Evolutionary conservation across 1,139 yeast species (phyloP).

Genomic region (Meyerozyma carpophila): DNA sequence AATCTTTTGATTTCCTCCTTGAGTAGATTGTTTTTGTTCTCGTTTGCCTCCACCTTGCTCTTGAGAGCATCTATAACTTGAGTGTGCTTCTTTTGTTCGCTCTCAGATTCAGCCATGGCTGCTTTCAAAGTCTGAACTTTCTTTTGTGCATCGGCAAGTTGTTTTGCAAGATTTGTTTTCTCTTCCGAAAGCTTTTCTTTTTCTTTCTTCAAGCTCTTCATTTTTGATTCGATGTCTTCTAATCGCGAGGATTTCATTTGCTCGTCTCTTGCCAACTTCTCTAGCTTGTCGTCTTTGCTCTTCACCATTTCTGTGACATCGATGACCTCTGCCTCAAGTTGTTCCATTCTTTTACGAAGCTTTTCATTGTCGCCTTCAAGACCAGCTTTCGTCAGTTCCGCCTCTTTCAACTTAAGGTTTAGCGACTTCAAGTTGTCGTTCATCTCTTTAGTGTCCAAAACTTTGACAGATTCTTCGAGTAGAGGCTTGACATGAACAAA

Average conservation of each 20-base stretch:
- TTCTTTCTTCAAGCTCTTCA: slow-evolving; percentile 11
- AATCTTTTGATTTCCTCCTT: slow-evolving; percentile 3
- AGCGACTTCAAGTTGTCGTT: slow-evolving; percentile 43
- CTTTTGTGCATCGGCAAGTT: slow-evolving; percentile 4
- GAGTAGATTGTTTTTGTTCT: slow-evolving; percentile 1
- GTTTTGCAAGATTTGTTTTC: slow-evolving; percentile 8
- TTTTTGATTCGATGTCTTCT: slow-evolving; percentile 10
- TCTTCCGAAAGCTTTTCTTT: slow-evolving; percentile 15
- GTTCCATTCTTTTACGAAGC: slow-evolving; percentile 39
- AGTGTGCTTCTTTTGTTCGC: background rate
- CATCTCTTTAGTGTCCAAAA: slow-evolving; percentile 49
- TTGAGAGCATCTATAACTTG: background rate
- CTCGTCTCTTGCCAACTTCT: slow-evolving; percentile 21
- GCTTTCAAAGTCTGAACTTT: background rate
- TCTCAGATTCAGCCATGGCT: background rate
- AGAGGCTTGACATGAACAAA: slow-evolving; percentile 73
- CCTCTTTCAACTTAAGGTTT: slow-evolving; percentile 33
- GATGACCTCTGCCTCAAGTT: slow-evolving; percentile 40
- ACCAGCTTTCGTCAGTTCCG: slow-evolving; percentile 18
- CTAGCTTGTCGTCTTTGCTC: slow-evolving; percentile 22
- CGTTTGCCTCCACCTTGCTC: background rate
- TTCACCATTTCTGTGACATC: slow-evolving; percentile 20
- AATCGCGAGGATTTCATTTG: slow-evolving; percentile 8
- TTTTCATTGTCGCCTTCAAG: slow-evolving; percentile 17
- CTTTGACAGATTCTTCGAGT: slow-evolving; percentile 59